These are phyloP conservation scores for Dendrostoma leiphaemia DNA, from an alignment of 2,329 filamentous ascomycete species.

Conservation along the genomic window DNA sequence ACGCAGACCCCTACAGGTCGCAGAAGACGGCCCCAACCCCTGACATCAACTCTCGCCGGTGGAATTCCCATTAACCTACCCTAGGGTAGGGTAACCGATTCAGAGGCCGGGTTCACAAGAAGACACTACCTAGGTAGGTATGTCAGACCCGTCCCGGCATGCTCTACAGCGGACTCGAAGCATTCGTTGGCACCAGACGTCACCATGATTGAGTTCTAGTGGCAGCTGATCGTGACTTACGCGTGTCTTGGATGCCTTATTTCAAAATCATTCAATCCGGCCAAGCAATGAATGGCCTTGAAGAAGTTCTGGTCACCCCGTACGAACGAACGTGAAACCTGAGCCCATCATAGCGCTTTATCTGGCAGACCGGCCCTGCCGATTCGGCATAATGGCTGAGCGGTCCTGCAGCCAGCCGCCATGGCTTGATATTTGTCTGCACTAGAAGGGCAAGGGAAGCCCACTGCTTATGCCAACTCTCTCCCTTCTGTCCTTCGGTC, in stretches of 20 bases:
- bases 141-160: no score
- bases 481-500: slow-evolving; percentile 1
- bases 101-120: not conserved
- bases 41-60: not conserved
- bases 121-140: no score
- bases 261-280: no score
- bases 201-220: not conserved
- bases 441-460: not conserved
- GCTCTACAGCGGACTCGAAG: not conserved
- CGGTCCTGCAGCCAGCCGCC: slow-evolving; percentile 1
- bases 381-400: not conserved
- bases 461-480: not conserved
- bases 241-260: slow-evolving; percentile 4
- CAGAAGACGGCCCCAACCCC: no score
- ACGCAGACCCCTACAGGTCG: not conserved
- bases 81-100: not conserved
- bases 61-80: not conserved
- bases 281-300: not conserved
- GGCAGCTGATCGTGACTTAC: not conserved
- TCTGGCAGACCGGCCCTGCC: not conserved
- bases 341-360: not conserved
- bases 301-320: not conserved
- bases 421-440: not conserved
- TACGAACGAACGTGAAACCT: not conserved
- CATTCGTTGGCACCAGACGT: no score